These are phyloP conservation scores for Mercurialis annua DNA, from an alignment of 345 rosid species.

Conservation along the genomic window DNA sequence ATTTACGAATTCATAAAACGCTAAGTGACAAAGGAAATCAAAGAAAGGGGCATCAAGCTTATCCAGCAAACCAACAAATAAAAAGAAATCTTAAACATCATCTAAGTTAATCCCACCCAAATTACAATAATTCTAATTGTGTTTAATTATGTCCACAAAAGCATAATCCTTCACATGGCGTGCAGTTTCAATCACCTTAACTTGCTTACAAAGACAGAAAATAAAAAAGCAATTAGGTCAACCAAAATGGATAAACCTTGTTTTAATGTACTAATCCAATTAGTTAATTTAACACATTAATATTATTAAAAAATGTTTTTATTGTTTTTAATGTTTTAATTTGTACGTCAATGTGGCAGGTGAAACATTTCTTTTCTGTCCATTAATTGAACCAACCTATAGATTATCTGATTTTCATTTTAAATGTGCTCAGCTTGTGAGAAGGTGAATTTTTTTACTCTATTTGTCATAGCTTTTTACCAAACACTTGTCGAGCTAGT, in stretches of 20 bases:
- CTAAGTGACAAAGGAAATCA: not conserved
- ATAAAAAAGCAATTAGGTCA: conserved; percentile 24
- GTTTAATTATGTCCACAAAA: not conserved
- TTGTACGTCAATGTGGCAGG: conserved; percentile 15
- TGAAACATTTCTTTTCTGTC: conserved; percentile 3
- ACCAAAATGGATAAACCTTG: conserved; percentile 23
- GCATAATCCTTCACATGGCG: conserved; percentile 18
- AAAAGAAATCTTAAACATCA: conserved; percentile 4
- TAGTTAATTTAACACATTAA: not conserved
- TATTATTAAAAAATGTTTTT: not conserved
- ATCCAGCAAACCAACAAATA: not conserved
- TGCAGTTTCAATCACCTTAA: conserved; percentile 37
- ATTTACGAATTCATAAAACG: not conserved
- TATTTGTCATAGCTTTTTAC: not conserved
- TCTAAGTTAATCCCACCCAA: conserved; percentile 17
- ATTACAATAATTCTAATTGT: not conserved
- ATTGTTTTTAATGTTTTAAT: not conserved
- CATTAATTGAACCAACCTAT: not conserved
- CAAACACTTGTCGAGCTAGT: not conserved
- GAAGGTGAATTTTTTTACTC: not conserved
- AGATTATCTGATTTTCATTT: not conserved
- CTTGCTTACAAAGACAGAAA: conserved; percentile 32
- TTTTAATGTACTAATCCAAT: not conserved
- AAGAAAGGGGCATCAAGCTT: not conserved
- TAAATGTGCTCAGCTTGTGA: not conserved